These are phyloP conservation scores for Sonneratia caseolaris DNA, from an alignment of 345 rosid species.

Conservation along the genomic window DNA sequence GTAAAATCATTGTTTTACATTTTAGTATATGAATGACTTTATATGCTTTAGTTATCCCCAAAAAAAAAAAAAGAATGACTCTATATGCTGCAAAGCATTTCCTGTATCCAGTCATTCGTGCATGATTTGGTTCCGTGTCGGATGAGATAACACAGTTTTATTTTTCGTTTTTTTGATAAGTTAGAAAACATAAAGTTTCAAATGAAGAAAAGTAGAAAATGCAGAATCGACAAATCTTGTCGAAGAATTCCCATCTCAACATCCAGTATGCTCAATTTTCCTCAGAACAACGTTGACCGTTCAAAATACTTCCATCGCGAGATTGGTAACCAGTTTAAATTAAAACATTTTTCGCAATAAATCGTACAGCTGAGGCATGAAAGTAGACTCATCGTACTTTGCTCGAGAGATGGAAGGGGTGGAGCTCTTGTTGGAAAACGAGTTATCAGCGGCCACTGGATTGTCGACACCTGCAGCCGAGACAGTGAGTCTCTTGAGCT, in stretches of 20 bases:
- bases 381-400: conserved; percentile 19
- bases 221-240: not conserved
- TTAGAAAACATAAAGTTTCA: too few relatives aligned
- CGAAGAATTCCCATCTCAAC: not conserved
- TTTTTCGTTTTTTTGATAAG: too few relatives aligned
- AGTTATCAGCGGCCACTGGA: conserved; percentile 10
- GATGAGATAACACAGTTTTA: not conserved
- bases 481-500: not conserved
- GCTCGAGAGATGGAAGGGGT: conserved; percentile 22
- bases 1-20: not conserved
- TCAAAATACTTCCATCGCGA: not conserved
- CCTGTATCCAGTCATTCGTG: not conserved
- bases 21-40: not conserved
- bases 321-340: not conserved
- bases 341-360: not conserved
- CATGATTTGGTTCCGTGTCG: not conserved
- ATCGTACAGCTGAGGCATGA: not conserved
- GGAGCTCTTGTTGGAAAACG: conserved; percentile 11
- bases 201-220: not conserved
- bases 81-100: not conserved
- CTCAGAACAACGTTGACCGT: not conserved
- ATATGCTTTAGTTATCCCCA: too few relatives aligned
- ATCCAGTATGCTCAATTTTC: not conserved
- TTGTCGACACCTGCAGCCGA: conserved; percentile 19
- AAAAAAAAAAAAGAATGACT: too few relatives aligned